These are phyloP conservation scores for Starmerella sp. DNA, from an alignment of 805 yeast genomes.

Conservation along the genomic window DNA sequence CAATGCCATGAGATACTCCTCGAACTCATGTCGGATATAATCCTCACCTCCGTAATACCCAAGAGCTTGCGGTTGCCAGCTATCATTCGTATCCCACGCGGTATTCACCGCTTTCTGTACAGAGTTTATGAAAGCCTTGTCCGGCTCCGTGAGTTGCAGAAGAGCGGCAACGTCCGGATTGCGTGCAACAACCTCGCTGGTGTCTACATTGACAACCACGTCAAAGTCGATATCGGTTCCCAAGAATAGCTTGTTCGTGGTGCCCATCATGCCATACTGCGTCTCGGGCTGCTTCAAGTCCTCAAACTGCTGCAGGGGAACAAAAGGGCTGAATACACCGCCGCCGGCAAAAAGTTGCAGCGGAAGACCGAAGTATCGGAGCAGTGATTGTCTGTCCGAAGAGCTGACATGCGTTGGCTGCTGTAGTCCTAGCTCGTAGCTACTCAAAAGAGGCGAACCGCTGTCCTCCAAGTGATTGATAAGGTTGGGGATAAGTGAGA, in stretches of 20 bases:
- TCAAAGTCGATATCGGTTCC: conserved; percentile 60
- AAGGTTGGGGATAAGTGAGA: conserved; percentile 73
- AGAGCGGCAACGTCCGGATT: conserved; percentile 34
- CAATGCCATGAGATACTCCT: conserved; percentile 74
- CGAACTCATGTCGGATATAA: conserved; percentile 75
- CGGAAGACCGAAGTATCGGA: conserved; percentile 78
- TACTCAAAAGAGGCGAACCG: conserved; percentile 64
- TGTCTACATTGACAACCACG: conserved; percentile 58
- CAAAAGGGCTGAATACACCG: conserved; percentile 81
- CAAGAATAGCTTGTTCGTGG: conserved; percentile 71
- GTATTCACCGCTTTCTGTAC: conserved; percentile 41
- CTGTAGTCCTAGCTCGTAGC: conserved; percentile 39
- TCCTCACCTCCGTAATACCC: conserved; percentile 72
- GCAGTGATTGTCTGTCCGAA: conserved; percentile 64
- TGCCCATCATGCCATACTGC: conserved; percentile 63
- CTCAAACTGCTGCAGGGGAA: conserved; percentile 85
- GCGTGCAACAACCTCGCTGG: conserved; percentile 31
- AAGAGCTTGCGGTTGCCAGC: conserved; percentile 34
- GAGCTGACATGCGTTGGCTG: conserved; percentile 61
- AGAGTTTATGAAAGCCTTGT: conserved; percentile 62
- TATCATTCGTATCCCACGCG: conserved; percentile 34
- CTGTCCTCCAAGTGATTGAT: conserved; percentile 60
- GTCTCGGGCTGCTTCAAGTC: conserved; percentile 50
- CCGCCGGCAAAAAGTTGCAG: conserved; percentile 75
- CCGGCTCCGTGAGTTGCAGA: conserved; percentile 44